Evolutionary conservation across 108 stramenopile species (phyloP).

Genomic region (Mayamaea pseudoterrestris): DNA sequence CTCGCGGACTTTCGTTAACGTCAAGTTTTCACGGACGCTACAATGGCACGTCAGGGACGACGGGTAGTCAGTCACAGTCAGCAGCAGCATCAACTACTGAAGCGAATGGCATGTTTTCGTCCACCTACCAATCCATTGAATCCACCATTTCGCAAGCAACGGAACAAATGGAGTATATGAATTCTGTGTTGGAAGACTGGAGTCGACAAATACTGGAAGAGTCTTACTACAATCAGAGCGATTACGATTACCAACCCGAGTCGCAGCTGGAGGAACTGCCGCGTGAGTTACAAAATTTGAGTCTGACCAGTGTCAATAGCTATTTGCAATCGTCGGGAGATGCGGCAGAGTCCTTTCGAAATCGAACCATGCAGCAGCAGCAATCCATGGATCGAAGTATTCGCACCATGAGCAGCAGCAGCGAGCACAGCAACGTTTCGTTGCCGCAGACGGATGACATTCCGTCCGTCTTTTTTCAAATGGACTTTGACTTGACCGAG

Average conservation of each 20-base stretch:
- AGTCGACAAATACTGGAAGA: conserved; percentile 30
- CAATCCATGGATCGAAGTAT: not conserved
- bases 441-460: conserved; percentile 29
- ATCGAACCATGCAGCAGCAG: not conserved
- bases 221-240: too few species aligned
- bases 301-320: conserved; percentile 15
- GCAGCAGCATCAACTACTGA: conserved; percentile 4
- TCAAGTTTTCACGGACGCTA: conserved; percentile 1
- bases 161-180: conserved; percentile 37
- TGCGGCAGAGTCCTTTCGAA: conserved; percentile 21
- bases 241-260: conserved; percentile 8
- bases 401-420: conserved; percentile 2
- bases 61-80: not conserved
- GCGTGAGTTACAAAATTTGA: conserved; percentile 15
- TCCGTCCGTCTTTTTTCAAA: conserved; percentile 49
- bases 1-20: conserved; percentile 18
- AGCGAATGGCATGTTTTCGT: conserved; percentile 14
- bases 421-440: too few species aligned
- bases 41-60: not conserved
- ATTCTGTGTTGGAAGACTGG: conserved; percentile 29
- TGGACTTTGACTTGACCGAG: conserved; percentile 71
- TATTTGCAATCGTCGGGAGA: conserved; percentile 29
- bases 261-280: conserved; percentile 16
- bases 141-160: conserved; percentile 29
- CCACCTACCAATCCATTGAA: conserved; percentile 27